Percentiles rank a stretch among this genome's conserved stretches.
phyloP scores from a whole-genome alignment of 148 eudicot species.

The Pouteria glomerata region DNA sequence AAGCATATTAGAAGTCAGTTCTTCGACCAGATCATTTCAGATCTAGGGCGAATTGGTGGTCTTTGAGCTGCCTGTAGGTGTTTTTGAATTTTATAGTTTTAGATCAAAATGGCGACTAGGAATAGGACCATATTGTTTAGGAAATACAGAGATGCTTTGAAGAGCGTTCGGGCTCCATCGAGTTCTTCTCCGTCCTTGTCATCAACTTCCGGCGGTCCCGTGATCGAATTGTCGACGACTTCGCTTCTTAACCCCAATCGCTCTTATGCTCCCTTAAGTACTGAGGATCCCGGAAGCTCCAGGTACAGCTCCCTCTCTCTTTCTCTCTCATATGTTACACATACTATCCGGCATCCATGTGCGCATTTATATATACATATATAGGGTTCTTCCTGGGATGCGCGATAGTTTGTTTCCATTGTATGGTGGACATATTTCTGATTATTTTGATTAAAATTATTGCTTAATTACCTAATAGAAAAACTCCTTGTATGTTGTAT shows the following conservation, averaged over 20 bases:
- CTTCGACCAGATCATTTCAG: conserved; percentile 1
- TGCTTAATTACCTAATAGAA: background rate
- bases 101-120: conserved; percentile 61
- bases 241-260: conserved; percentile 52
- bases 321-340: conserved; percentile 13
- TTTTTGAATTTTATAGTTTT: background rate
- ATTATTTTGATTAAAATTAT: background rate
- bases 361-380: too few species aligned
- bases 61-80: background rate
- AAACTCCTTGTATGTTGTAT: background rate
- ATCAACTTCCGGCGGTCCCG: conserved; percentile 33
- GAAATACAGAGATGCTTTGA: conserved; percentile 76
- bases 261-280: conserved; percentile 46
- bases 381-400: too few species aligned
- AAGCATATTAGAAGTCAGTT: background rate
- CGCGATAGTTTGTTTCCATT: too few species aligned
- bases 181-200: conserved; percentile 25
- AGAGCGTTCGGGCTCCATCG: conserved; percentile 58
- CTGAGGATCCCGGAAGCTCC: conserved; percentile 79
- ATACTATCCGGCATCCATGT: background rate
- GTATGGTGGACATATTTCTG: background rate
- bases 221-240: conserved; percentile 54
- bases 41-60: background rate
- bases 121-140: conserved; percentile 63
- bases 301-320: conserved; percentile 38